Base-by-base conservation (phyloP, 768 basidiomycete species). In the Cantharellus anzutake region DNA sequence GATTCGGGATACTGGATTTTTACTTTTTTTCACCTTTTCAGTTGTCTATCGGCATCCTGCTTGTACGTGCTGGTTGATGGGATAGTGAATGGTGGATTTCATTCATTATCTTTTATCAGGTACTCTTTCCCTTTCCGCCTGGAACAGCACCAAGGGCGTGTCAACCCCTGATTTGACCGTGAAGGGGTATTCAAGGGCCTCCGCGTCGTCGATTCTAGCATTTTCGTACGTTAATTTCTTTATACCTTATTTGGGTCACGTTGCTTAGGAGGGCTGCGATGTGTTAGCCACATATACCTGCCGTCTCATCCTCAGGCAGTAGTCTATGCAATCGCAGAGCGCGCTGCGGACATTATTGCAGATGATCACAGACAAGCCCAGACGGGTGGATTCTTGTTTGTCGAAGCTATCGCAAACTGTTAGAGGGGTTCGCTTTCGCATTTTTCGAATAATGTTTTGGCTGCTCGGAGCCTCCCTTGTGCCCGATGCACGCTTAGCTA, bases 171-270 rank as follows among this genome's bases (percentile, higher is more conserved):
- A 67, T 56, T 60, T 79, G 60, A 62, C 67, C 34, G 76, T 80
- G 41, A 69, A 76, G 44, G n/a, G 78, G 77, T 3, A 64, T 71
- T n/a, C 3, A 64, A 66, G 57, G 70, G 72, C 55, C 68, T 79
- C 53, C 61, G 78, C 16, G 70, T 79, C 11, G 76, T 69, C 16
- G 78, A 79, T 62, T 76, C 75, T 51, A 73, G 72, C 5, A 64
- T 77, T 35, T 61, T 61, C 60, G 48, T 51, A 42, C 38, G 56
- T 11, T 40, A 55, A 34, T 42, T 60, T 7, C 59, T 11, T 29
- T 48, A 11, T 11, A 11, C 44, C 44, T 48, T 29, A 11, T 29
- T n/a, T 48, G 44, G 29, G 11, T 48, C 11, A 29, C 44, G 44
- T 11, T 48, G 44, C 44, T 48, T 29, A 29, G 20, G 44, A 48